Conservation (phyloP, 441 rosid genomes). For the Eruca vesicaria region DNA sequence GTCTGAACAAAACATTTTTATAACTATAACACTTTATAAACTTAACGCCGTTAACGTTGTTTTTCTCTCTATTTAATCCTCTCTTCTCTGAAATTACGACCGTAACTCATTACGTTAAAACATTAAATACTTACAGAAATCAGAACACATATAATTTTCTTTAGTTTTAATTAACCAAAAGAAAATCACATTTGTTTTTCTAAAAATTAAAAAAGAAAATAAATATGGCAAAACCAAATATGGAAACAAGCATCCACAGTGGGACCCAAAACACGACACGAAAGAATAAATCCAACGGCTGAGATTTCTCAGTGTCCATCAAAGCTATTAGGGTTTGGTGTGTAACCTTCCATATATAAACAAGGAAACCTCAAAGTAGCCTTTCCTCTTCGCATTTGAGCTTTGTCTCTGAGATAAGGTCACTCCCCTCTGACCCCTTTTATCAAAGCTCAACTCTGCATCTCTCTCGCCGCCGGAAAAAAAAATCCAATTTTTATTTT, state of each 20-base stretch:
- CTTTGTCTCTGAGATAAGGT: conserved; percentile 22
- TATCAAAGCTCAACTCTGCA: conserved; percentile 21
- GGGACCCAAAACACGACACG: conserved; percentile 38
- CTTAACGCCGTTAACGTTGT: not conserved
- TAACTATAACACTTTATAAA: too few relatives aligned
- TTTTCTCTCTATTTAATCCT: not conserved
- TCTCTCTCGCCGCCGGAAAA: conserved; percentile 13
- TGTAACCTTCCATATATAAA: conserved; percentile 31
- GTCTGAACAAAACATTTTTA: not conserved
- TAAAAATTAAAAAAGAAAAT: not conserved
- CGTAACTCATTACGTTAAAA: not conserved
- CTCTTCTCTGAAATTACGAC: not conserved
- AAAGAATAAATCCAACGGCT: conserved; percentile 44
- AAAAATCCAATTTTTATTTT: conserved; percentile 6
- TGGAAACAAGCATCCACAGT: conserved; percentile 13
- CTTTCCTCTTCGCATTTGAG: conserved; percentile 23
- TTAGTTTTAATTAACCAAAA: not conserved
- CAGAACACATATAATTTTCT: not conserved
- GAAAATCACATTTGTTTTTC: not conserved
- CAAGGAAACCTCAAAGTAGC: not conserved
- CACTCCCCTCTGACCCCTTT: conserved; percentile 26
- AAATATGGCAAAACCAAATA: not conserved
- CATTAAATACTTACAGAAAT: not conserved
- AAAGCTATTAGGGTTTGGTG: conserved; percentile 29
- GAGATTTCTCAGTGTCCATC: conserved; percentile 49